Conservation (phyloP, 2,329 filamentous ascomycete species). For the Aspergillus piperis region DNA sequence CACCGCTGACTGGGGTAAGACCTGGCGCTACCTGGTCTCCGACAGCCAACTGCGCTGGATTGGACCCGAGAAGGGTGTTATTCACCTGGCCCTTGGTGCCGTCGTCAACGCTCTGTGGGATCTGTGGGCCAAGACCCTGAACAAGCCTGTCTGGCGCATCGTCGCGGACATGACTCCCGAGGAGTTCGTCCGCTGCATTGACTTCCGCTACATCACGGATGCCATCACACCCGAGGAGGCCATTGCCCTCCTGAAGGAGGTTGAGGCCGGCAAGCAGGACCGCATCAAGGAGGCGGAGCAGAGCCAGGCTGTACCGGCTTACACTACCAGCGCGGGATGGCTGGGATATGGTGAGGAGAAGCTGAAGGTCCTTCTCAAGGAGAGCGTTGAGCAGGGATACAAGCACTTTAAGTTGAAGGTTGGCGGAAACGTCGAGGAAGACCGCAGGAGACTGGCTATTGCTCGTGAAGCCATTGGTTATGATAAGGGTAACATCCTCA, state of each 20-base stretch:
- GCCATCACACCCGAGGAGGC: constrained; percentile 87
- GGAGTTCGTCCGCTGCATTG: constrained; percentile 83
- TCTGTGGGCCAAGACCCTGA: constrained; percentile 84
- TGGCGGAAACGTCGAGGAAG: constrained; percentile 70
- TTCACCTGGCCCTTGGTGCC: constrained; percentile 84
- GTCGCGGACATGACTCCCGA: constrained; percentile 88
- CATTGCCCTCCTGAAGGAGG: constrained; percentile 66
- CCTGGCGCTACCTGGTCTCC: constrained; percentile 88
- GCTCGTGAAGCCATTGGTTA: constrained; percentile 79
- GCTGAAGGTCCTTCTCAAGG: constrained; percentile 72
- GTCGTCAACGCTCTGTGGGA: constrained; percentile 94
- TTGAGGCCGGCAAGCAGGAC: constrained; percentile 67
- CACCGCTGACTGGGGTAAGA: constrained; percentile 78
- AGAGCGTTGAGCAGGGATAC: constrained; percentile 77
- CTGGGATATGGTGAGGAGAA: constrained; percentile 87
- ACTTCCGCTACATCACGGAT: constrained; percentile 93
- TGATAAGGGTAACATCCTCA: constrained; percentile 79
- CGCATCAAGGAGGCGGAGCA: constrained; percentile 72
- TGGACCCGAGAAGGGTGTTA: constrained; percentile 90
- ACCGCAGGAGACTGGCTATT: constrained; percentile 69
- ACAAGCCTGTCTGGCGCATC: constrained; percentile 87
- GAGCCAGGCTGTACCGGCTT: constrained; percentile 78
- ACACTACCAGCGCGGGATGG: constrained; percentile 90
- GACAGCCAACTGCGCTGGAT: constrained; percentile 93
- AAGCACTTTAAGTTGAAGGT: constrained; percentile 91